phyloP scores from a whole-genome alignment of 2,329 filamentous ascomycete species.

The Arthrocladium fulminans region DNA sequence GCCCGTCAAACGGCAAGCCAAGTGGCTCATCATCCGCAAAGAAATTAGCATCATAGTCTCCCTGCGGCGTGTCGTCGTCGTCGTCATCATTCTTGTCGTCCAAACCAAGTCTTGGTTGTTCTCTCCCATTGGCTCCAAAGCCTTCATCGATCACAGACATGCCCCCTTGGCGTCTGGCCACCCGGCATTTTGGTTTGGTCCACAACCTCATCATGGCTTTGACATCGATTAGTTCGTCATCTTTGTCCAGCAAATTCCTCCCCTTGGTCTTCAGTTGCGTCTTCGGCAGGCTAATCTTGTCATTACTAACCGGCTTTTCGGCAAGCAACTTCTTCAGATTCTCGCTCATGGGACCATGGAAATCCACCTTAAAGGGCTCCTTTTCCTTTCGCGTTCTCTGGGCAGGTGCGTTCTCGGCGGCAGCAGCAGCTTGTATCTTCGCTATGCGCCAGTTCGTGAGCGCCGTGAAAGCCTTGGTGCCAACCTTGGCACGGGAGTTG shows the following conservation, averaged over 20 bases:
- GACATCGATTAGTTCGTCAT: constrained; percentile 98
- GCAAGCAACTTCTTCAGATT: constrained; percentile 67
- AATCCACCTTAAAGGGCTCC: constrained; percentile 92
- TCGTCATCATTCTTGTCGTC: constrained; percentile 14
- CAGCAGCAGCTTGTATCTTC: constrained; percentile 72
- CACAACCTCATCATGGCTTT: constrained; percentile 82
- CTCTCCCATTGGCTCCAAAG: constrained; percentile 71
- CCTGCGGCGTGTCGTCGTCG: constrained; percentile 54
- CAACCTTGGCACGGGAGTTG: constrained; percentile 38
- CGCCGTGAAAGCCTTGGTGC: constrained; percentile 81
- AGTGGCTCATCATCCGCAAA: constrained; percentile 63
- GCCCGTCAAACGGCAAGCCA: constrained; percentile 37
- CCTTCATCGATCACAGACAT: constrained; percentile 85
- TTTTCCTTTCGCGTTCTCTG: constrained; percentile 75
- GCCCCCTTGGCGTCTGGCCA: constrained; percentile 57
- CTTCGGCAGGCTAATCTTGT: constrained; percentile 76
- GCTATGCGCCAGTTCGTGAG: constrained; percentile 98
- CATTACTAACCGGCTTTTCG: constrained; percentile 69
- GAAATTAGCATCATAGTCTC: constrained; percentile 94
- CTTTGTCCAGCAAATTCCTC: constrained; percentile 73
- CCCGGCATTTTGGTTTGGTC: constrained; percentile 83
- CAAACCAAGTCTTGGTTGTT: constrained; percentile 35
- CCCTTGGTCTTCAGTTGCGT: constrained; percentile 94
- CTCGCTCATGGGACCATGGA: constrained; percentile 63
- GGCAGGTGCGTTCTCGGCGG: constrained; percentile 41